Evolutionary conservation across 2,329 filamentous ascomycete species (phyloP), one percentile per base, ranked within the genome.

Genomic region (Furcasterigmium sp.): DNA sequence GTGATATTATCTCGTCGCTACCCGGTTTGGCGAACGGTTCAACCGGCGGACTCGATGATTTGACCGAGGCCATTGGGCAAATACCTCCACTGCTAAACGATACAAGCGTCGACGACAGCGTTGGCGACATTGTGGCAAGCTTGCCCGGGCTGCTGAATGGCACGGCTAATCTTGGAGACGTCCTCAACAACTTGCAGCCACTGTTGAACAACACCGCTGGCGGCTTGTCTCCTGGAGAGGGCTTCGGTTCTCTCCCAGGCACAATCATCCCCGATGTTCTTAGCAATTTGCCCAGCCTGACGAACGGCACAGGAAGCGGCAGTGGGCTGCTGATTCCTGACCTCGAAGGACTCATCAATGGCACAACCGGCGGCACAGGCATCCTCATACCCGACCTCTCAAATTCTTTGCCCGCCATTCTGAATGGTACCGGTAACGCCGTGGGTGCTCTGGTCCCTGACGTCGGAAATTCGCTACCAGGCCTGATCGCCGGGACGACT

Each of bases 351-450:
- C 37, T 39, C 13, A 23, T 39, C 21, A 39, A 39, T 13, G 37
- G 37, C 14, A 39, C 37, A 17, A 15, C 14, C 21, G 37, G 18
- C 14, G 37, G 37, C 5, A 39, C 37, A 17, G 37, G 37, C n/a
- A 23, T 39, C 20, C n/a, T 39, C 21, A 39, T 39, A 10, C 37
- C 37, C 3, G 37, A 39, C 15, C 21, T 39, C 20, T 39, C 37
- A 8, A 39, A 26, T n/a, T 8, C 21, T 10, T 23, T 39, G 21
- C 37, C 37, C 8, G 21, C 21, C 10, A 19, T 39, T 8, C 37
- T 39, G 5, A 39, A 39, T 15, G 37, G 37, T 23, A 39, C 37
- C 21, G 37, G 37, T 14, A 39, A 39, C 21, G 37, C 37, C 21
- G 28, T 39, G 10, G 37, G 37, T 10, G 37, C 19, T 5, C 21